Evolutionary conservation across 805 yeast genomes (phyloP).

Genomic region (Maudiozyma bulderi): DNA sequence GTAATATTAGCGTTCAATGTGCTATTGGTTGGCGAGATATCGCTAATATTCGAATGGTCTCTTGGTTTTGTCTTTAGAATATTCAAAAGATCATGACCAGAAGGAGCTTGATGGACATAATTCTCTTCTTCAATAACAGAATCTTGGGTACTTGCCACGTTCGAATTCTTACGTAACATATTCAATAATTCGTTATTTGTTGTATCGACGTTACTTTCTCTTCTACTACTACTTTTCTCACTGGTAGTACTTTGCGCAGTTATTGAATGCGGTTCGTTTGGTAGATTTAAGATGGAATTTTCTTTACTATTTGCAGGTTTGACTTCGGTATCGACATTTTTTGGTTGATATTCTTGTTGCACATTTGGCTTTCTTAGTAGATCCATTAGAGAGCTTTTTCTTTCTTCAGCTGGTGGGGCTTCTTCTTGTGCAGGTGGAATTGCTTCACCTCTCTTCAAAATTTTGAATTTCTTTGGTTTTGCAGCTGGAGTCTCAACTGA

Average conservation of each 20-base stretch:
- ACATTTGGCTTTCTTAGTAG: slow-evolving; percentile 3
- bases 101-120: not conserved
- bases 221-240: not conserved
- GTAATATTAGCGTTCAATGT: not conserved
- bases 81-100: not conserved
- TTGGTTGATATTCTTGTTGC: not conserved
- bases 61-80: not conserved
- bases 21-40: not conserved
- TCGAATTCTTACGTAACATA: slow-evolving; percentile 4
- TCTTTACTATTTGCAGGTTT: not conserved
- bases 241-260: no score
- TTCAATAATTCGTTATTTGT: slow-evolving; percentile 5
- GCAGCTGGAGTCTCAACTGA: slow-evolving; percentile 3
- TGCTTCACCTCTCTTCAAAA: slow-evolving; percentile 32
- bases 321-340: not conserved
- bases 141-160: not conserved
- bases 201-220: not conserved
- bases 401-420: not conserved
- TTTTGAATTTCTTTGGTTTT: slow-evolving; percentile 27
- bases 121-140: not conserved
- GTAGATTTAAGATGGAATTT: slow-evolving; percentile 1
- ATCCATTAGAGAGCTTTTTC: not conserved
- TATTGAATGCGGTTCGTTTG: slow-evolving; percentile 1
- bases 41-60: not conserved
- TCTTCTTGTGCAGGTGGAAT: slow-evolving; percentile 8